A percentile compares a stretch with the other conserved stretches of the same genome.
Conservation (phyloP, 2,329 filamentous ascomycete genomes). For the Ophiostoma novo-ulmi region DNA sequence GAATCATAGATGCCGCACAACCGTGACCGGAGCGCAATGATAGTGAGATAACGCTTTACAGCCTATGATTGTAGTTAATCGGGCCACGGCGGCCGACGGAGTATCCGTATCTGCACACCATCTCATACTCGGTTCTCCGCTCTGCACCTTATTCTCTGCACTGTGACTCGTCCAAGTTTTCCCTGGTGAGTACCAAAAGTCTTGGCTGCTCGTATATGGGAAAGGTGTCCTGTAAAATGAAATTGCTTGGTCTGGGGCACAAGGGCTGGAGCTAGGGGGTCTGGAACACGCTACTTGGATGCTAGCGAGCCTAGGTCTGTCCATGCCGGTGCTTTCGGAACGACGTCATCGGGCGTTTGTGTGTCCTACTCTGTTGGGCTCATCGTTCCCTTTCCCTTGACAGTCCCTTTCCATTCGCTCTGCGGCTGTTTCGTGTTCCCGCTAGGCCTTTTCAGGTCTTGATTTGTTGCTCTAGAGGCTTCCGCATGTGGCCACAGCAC, state of each 20-base stretch:
- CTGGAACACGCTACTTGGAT: neutral
- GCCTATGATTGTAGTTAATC: neutral
- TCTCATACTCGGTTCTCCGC: neutral
- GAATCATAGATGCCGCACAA: neutral
- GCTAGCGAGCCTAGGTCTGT: neutral
- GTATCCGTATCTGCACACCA: neutral
- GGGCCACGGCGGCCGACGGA: neutral
- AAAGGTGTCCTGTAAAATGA: constrained; percentile 13
- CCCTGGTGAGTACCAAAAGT: neutral
- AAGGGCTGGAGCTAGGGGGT: neutral
- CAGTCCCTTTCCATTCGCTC: neutral
- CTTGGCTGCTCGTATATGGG: constrained; percentile 14
- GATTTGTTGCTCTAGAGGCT: neutral
- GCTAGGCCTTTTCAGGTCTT: neutral
- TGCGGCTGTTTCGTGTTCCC: neutral
- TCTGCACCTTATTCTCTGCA: neutral
- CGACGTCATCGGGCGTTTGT: constrained; percentile 23
- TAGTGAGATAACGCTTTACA: neutral
- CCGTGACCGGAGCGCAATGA: neutral
- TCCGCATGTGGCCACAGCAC: neutral
- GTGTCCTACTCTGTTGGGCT: neutral
- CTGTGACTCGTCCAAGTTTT: neutral
- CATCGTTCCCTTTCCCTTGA: neutral
- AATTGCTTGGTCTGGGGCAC: neutral
- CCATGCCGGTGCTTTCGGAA: constrained; percentile 6